Base-by-base conservation (phyloP, 2,329 filamentous ascomycete species). In the Microcyclospora pomicola region DNA sequence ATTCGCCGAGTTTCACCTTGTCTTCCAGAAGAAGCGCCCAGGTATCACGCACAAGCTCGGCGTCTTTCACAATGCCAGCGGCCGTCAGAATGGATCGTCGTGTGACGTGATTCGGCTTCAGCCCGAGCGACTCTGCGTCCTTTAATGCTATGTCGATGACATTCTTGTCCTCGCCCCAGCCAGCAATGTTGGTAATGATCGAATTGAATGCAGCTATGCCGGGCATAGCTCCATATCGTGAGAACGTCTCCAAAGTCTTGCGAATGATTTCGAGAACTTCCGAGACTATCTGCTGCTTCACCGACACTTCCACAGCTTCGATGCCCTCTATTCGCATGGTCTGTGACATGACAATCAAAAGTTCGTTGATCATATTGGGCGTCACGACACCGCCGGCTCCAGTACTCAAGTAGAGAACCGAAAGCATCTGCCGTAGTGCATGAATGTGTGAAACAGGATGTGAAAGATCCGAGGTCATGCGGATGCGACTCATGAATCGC, bases 361-460 rank as follows among this genome's bases (percentile, higher is more conserved):
- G 48, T 15, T 53, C 44, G 27, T 55, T 59, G 9, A 67, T 47
- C 37, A 63, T 57, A 6, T 59, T 58, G 10, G 43, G 48, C 4
- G 52, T 39, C 4, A 67, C 31, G 5, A 40, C 42, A 13, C 59
- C 61, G 5, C 64, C 59, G 16, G 56, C 54, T 35, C 65, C 59
- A 16, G 62, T 37, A 37, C 62, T 60, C 13, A 64, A 59, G 44
- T 65, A 64, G 9, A 65, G 45, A 5, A 58, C 53, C 13, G 63
- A 62, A 7, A 66, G 50, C 50, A 65, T 62, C 19, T 57, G 57
- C 15, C 59, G 49, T 29, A 65, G 34, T 7, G 41, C 41, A 2
- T 38, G 31, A 9, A 48, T 34, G 33, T 50, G 49, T 14, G 15
- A 28, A 6, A 24, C n/a, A 7, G 42, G 30, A 11, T 42, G 39